Evolutionary conservation across 169 alveolate genomes (phyloP).

Genomic region (Eimeria tenella): DNA sequence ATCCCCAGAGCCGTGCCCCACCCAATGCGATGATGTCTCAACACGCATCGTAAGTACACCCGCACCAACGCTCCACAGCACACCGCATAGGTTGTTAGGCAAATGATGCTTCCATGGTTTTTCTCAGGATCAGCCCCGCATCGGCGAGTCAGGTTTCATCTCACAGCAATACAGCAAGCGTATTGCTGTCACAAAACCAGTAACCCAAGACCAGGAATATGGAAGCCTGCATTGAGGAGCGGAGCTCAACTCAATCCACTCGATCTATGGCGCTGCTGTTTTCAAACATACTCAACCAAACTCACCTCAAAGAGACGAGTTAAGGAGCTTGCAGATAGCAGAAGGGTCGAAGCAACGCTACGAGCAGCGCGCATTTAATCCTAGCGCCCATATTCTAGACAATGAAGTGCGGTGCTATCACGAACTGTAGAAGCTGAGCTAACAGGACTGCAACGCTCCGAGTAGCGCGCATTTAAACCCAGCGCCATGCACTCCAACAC

Average conservation of each 20-base stretch:
- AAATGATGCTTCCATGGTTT: conserved; percentile 64
- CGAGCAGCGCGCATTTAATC: conserved; percentile 22
- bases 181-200: background rate
- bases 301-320: background rate
- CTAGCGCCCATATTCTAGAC: conserved; percentile 25
- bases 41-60: too few species aligned
- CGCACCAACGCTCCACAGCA: too few species aligned
- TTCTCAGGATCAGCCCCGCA: conserved; percentile 69
- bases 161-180: background rate
- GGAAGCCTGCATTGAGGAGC: conserved; percentile 51
- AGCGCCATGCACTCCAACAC: conserved; percentile 2
- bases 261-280: conserved; percentile 71
- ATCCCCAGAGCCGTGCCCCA: too few species aligned
- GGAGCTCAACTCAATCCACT: conserved; percentile 69
- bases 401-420: background rate
- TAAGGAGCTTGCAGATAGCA: conserved; percentile 69
- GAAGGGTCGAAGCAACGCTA: conserved; percentile 71
- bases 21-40: too few species aligned
- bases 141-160: conserved; percentile 42
- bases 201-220: conserved; percentile 71
- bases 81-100: too few species aligned
- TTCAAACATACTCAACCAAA: conserved; percentile 52
- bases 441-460: background rate
- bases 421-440: background rate
- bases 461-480: conserved; percentile 39